Conservation (phyloP, 768 basidiomycete genomes). For the Baorangia bicolor region DNA sequence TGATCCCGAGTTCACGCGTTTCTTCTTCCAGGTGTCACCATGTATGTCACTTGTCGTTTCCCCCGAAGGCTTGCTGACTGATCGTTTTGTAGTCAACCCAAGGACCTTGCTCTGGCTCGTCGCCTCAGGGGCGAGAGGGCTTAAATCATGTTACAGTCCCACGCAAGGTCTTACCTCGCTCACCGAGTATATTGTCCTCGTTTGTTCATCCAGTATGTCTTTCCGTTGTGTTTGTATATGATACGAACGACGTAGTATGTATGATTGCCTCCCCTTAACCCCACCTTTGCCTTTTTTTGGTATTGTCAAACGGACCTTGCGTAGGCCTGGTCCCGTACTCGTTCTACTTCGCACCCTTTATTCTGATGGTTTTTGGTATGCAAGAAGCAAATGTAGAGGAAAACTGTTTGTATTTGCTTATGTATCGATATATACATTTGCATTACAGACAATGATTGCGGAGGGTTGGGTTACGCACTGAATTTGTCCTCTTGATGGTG, state of each 20-base stretch:
- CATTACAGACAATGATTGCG: constrained; percentile 14
- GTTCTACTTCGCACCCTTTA: not conserved
- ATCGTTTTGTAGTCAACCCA: constrained; percentile 61
- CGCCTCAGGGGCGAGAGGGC: constrained; percentile 86
- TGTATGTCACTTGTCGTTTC: constrained; percentile 38
- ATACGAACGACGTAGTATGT: constrained; percentile 34
- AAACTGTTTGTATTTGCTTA: constrained; percentile 28
- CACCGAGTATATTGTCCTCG: not conserved
- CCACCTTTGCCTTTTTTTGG: not conserved
- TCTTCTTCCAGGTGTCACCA: constrained; percentile 47
- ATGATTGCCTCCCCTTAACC: constrained; percentile 17
- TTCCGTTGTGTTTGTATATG: constrained; percentile 19
- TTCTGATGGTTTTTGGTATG: not conserved
- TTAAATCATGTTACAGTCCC: constrained; percentile 40
- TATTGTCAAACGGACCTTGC: constrained; percentile 7
- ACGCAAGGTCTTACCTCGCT: not conserved
- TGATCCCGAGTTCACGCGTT: constrained; percentile 12
- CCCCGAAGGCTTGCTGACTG: constrained; percentile 13
- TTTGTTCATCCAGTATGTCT: constrained; percentile 19
- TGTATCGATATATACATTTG: constrained; percentile 27
- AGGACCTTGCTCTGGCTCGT: constrained; percentile 84
- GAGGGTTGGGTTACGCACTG: no score
- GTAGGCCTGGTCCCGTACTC: not conserved
- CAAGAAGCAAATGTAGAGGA: constrained; percentile 17
- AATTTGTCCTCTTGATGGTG: no score